Percentiles rank a stretch among this genome's conserved stretches.
phyloP scores from a whole-genome alignment of 2,329 filamentous ascomycete genomes.

The Monilinia laxa region DNA sequence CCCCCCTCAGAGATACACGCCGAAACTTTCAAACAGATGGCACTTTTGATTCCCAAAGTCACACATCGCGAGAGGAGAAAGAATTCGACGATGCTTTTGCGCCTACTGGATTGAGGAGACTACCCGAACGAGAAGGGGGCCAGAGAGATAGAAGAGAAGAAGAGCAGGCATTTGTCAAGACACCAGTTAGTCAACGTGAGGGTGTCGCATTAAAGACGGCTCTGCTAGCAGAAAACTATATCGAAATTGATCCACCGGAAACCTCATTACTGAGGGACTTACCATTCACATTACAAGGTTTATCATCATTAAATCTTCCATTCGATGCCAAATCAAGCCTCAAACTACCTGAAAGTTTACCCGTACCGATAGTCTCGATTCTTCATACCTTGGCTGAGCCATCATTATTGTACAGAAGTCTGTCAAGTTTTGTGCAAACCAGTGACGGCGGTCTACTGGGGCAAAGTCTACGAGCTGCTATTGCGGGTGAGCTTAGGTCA shows the following conservation, averaged over 20 bases:
- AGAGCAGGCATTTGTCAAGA: constrained; percentile 36
- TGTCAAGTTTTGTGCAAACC: constrained; percentile 79
- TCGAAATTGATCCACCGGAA: constrained; percentile 61
- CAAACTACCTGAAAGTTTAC: constrained; percentile 74
- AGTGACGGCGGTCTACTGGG: constrained; percentile 81
- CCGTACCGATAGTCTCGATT: constrained; percentile 80
- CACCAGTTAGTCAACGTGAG: constrained; percentile 34
- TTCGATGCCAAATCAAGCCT: constrained; percentile 70
- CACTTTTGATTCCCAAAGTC: constrained; percentile 38
- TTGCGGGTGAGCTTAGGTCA: constrained; percentile 79
- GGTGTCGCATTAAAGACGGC: constrained; percentile 50
- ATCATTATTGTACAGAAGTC: constrained; percentile 80
- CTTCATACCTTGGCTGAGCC: constrained; percentile 90
- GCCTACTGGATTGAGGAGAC: constrained; percentile 48
- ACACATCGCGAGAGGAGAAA: constrained; percentile 43
- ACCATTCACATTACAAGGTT: constrained; percentile 87
- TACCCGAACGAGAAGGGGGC: constrained; percentile 39
- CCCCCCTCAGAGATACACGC: constrained; percentile 14
- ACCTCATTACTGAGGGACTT: constrained; percentile 72
- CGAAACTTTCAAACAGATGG: constrained; percentile 28
- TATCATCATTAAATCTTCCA: constrained; percentile 80
- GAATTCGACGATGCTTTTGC: constrained; percentile 50
- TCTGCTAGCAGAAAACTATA: constrained; percentile 56
- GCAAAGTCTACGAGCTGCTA: constrained; percentile 86
- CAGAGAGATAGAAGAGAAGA: constrained; percentile 40